Percentiles rank a stretch among this genome's conserved stretches.
Evolutionary conservation across 2,329 filamentous ascomycete genomes (phyloP).

Genomic region (Ceratocystis huliohia): DNA sequence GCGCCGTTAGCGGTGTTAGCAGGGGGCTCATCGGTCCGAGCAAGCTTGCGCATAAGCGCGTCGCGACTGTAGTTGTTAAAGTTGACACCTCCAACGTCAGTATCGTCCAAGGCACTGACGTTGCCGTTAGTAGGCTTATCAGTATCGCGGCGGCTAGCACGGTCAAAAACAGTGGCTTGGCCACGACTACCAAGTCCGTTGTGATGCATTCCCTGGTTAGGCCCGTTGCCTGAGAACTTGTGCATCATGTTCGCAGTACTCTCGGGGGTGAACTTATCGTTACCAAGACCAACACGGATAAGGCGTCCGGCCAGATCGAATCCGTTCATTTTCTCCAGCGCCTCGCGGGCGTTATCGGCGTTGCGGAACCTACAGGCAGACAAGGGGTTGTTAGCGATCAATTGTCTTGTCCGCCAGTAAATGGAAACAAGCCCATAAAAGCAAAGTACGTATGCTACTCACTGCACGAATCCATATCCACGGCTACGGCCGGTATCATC

Average conservation of each 20-base stretch:
- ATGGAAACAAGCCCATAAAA: no score
- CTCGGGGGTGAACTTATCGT: conserved; percentile 99
- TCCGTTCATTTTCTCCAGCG: conserved; percentile 97
- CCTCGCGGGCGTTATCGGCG: conserved; percentile 80
- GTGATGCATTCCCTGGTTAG: conserved; percentile 64
- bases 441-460: conserved; percentile 33
- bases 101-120: conserved; percentile 90
- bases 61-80: conserved; percentile 99
- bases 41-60: conserved; percentile 96
- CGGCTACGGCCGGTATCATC: conserved; percentile 82
- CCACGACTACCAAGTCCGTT: conserved; percentile 82
- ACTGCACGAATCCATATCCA: conserved; percentile 99
- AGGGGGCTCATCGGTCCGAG: conserved; percentile 75
- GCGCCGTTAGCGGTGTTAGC: conserved; percentile 38
- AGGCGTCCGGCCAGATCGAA: conserved; percentile 95
- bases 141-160: conserved; percentile 83
- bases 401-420: background rate
- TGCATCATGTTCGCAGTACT: conserved; percentile 85
- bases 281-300: conserved; percentile 96
- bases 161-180: conserved; percentile 54
- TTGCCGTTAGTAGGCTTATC: conserved; percentile 57
- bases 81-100: conserved; percentile 94
- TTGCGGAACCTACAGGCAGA: conserved; percentile 61
- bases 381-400: conserved; percentile 27
- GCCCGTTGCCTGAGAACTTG: conserved; percentile 65